A percentile compares a stretch with the other conserved stretches of the same genome.
These are phyloP conservation scores for Termitomyces sp. DNA, from an alignment of 768 basidiomycete species.

Conservation along the genomic window DNA sequence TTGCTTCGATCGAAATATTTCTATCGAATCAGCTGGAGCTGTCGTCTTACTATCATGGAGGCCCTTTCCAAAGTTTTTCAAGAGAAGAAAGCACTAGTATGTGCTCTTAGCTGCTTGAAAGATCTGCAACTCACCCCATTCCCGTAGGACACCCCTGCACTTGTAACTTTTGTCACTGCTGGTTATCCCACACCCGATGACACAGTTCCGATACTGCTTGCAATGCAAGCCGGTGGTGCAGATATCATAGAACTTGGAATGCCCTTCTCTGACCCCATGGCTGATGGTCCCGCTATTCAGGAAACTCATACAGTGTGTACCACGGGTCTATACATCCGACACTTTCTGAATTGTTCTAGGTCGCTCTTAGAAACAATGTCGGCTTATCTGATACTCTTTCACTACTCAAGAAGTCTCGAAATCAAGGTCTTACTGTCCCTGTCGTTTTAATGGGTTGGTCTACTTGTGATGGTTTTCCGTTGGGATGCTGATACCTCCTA, in stretches of 20 bases:
- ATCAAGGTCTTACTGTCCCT: constrained; percentile 77
- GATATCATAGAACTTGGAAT: constrained; percentile 95
- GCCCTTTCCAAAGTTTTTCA: constrained; percentile 65
- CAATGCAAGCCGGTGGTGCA: constrained; percentile 89
- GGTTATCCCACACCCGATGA: constrained; percentile 78
- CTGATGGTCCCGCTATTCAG: constrained; percentile 93
- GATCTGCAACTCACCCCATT: background rate
- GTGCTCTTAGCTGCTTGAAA: background rate
- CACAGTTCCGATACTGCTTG: constrained; percentile 84
- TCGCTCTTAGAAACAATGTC: constrained; percentile 77
- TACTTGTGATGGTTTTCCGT: background rate
- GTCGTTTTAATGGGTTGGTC: constrained; percentile 88
- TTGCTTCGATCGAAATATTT: constrained; percentile 14
- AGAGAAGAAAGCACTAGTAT: constrained; percentile 52
- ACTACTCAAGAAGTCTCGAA: constrained; percentile 71
- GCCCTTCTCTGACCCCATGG: constrained; percentile 95
- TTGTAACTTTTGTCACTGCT: constrained; percentile 91
- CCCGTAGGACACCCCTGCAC: constrained; percentile 47
- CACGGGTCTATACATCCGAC: background rate
- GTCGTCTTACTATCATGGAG: constrained; percentile 45
- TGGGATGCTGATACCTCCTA: constrained; percentile 3
- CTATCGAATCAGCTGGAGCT: constrained; percentile 13
- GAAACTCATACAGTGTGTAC: constrained; percentile 80
- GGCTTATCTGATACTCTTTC: constrained; percentile 73
- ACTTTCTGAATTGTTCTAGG: constrained; percentile 35